Conservation (phyloP, 345 rosid species). For the Aquilaria malaccensis region DNA sequence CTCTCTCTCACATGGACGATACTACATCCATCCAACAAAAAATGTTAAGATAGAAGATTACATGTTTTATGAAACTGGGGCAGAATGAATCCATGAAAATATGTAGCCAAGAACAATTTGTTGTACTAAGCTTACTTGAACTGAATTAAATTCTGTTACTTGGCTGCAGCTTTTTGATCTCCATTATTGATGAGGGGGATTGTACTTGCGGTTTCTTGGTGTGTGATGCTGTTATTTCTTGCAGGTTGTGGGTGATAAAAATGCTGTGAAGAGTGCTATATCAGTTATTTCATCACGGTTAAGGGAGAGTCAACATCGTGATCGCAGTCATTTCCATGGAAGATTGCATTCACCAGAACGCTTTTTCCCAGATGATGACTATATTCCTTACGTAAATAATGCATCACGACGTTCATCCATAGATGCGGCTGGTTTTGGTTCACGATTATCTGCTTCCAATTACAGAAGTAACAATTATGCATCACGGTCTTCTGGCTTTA, state of each 20-base stretch:
- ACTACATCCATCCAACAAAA: too few relatives aligned
- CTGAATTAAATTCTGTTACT: too few relatives aligned
- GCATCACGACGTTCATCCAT: conserved; percentile 45
- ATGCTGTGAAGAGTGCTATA: conserved; percentile 76
- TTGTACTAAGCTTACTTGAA: too few relatives aligned
- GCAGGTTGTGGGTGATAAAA: conserved; percentile 86
- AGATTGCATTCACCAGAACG: conserved; percentile 72
- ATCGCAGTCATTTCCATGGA: conserved; percentile 75
- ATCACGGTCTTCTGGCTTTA: conserved; percentile 48
- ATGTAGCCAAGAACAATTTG: too few relatives aligned
- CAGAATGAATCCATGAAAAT: too few relatives aligned
- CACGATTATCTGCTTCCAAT: conserved; percentile 42
- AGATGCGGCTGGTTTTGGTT: conserved; percentile 45
- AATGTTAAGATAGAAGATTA: too few relatives aligned
- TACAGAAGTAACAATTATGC: conserved; percentile 46
- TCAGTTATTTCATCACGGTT: conserved; percentile 68
- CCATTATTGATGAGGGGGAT: too few relatives aligned
- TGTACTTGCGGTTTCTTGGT: too few relatives aligned
- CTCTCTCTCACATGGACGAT: too few relatives aligned
- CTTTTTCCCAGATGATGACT: conserved; percentile 69
- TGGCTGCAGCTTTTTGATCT: not conserved
- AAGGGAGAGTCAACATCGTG: conserved; percentile 98
- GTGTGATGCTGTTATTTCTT: conserved; percentile 9
- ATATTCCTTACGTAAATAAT: conserved; percentile 45
- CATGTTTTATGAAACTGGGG: too few relatives aligned